Percentiles rank a stretch among this genome's conserved stretches.
Conservation (phyloP, 2,329 filamentous ascomycete genomes). For the Lasiodiplodia theobromae region DNA sequence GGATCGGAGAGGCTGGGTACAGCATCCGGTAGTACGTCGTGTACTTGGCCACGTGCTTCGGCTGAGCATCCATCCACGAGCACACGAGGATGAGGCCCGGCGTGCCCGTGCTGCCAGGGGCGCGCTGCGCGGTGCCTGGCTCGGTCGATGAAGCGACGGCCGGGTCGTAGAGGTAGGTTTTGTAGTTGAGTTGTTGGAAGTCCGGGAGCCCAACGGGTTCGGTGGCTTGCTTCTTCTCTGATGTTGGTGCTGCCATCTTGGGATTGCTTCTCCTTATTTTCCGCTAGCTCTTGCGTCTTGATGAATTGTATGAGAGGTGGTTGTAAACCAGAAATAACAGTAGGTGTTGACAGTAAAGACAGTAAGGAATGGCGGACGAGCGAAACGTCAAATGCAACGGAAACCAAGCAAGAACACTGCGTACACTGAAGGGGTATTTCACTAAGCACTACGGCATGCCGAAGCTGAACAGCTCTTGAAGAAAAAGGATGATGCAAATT, state of each 20-base stretch:
- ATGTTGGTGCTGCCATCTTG: background rate
- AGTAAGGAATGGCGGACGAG: background rate
- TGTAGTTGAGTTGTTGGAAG: slow-evolving; percentile 44
- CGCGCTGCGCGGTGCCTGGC: background rate
- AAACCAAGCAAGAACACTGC: background rate
- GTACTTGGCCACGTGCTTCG: slow-evolving; percentile 49
- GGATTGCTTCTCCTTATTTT: background rate
- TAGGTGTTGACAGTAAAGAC: background rate
- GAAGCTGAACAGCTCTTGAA: background rate
- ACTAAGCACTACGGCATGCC: background rate
- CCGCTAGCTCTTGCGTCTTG: background rate
- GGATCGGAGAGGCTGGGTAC: slow-evolving; percentile 42
- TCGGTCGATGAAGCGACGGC: slow-evolving; percentile 24
- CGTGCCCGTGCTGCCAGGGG: slow-evolving; percentile 22
- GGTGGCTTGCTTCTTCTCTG: background rate
- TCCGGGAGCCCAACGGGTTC: slow-evolving; percentile 33
- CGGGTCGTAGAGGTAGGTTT: slow-evolving; percentile 44
- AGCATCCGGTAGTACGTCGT: slow-evolving; percentile 41
- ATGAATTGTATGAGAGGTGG: background rate
- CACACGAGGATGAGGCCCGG: slow-evolving; percentile 42
- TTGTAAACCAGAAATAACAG: background rate
- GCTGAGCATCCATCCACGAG: slow-evolving; percentile 45
- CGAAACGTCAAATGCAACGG: background rate
- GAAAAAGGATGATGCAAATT: background rate
- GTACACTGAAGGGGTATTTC: background rate